Base-by-base conservation (phyloP, 2,329 filamentous ascomycete genomes). In the Trichoderma harzianum region DNA sequence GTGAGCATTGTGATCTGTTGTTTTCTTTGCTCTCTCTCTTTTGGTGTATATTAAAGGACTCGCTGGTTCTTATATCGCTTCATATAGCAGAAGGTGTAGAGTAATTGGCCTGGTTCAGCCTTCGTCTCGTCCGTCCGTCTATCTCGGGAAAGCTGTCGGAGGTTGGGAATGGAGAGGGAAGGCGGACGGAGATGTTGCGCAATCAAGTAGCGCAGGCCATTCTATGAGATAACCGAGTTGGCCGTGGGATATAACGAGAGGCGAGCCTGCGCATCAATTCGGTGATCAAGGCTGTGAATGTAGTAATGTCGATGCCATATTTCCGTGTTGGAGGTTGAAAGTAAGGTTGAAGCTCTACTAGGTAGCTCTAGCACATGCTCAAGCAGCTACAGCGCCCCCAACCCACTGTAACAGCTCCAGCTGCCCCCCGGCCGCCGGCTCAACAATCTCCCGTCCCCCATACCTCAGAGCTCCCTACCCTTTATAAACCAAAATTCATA, bases 1-100 rank as follows among this genome's bases (percentile, higher is more conserved):
- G 87, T 88, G 75, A 92, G 86, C 91, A 93, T 93, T 65, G 75
- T 79, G 62, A 32, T 60, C 2, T 11, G 6, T 21, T 28, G 28
- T n/a, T 26, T 28, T 18, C 24, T 10, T 36, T 4, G 21, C 2
- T 30, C 18, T n/a, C 18, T 60, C 28, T 21, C 6, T 32, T 21
- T 21, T 57, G 7, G 53, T 3, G 6, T 5, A 53, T 21, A 18
- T 28, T 16, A 57, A 57, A 57, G 14, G 24, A 57, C 5, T 57
- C 53, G 53, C 24, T 57, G 24, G 14, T 8, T 10, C 7, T 0
- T 51, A 51, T 28, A 16, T 57, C 26, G 53, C 26, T 7, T 57
- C 26, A 14, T 11, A 47, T 4, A 28, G 16, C 3, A 24, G 16
- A 26, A 26, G 3, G 14, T 28, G 26, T 57, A 57, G 53, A 28